These are phyloP conservation scores for Citrus inodora DNA, from an alignment of 345 rosid genomes.

Conservation along the genomic window DNA sequence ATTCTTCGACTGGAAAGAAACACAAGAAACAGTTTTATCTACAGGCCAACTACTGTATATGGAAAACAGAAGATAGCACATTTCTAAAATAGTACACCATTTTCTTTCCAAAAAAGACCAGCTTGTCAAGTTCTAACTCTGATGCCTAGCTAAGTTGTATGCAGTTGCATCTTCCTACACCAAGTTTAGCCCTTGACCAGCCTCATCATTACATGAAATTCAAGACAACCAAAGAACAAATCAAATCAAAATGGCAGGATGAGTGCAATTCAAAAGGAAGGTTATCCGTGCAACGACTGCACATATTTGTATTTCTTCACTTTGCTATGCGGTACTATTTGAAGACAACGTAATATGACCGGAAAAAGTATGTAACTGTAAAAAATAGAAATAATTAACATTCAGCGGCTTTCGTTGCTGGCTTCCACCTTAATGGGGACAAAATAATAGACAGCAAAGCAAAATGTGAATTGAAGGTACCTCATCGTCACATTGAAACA, in stretches of 20 bases:
- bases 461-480: neutral
- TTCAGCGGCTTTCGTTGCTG: neutral
- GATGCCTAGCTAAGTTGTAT: neutral
- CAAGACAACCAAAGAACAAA: neutral
- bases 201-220: neutral
- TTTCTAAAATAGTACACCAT: neutral
- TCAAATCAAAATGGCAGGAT: neutral
- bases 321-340: neutral
- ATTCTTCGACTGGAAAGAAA: neutral
- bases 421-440: neutral
- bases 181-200: neutral
- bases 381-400: neutral
- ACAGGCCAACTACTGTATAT: neutral
- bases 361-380: neutral
- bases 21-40: neutral
- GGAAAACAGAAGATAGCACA: neutral
- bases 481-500: neutral
- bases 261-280: neutral
- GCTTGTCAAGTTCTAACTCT: neutral
- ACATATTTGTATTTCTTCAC: neutral
- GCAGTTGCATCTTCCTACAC: neutral
- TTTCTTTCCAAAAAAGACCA: neutral
- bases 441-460: neutral
- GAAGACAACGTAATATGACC: neutral
- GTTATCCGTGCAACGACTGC: neutral